phyloP scores from a whole-genome alignment of 2,329 filamentous ascomycete species.

The Hypocrella siamensis region DNA sequence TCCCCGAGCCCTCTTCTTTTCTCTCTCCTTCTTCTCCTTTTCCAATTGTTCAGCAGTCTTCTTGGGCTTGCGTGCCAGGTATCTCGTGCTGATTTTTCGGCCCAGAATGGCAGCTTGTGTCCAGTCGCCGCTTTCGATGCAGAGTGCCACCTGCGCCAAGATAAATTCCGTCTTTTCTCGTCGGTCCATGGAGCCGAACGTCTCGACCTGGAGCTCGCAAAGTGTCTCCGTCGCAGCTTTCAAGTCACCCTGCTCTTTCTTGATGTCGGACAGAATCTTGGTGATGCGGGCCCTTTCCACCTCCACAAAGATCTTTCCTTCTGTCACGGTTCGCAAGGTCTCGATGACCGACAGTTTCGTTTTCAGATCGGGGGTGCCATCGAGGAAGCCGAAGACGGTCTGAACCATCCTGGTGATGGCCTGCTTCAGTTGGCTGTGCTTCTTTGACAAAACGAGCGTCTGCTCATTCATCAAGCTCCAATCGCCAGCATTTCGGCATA shows the following conservation, averaged over 20 bases:
- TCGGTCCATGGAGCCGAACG: conserved; percentile 93
- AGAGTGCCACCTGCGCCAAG: conserved; percentile 81
- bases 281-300: conserved; percentile 94
- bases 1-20: conserved; percentile 68
- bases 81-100: conserved; percentile 92
- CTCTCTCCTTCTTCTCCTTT: conserved; percentile 76
- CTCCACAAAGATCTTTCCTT: conserved; percentile 99
- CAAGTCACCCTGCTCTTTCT: conserved; percentile 86
- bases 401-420: conserved; percentile 99
- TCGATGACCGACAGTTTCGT: conserved; percentile 90
- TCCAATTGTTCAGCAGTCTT: conserved; percentile 79
- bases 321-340: conserved; percentile 86
- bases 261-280: conserved; percentile 90
- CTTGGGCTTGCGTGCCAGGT: conserved; percentile 79
- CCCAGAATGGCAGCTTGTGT: conserved; percentile 85
- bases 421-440: conserved; percentile 98
- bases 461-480: conserved; percentile 96
- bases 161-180: conserved; percentile 99
- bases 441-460: conserved; percentile 90
- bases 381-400: conserved; percentile 81
- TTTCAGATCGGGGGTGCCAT: conserved; percentile 69
- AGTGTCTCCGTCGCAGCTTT: conserved; percentile 82
- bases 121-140: conserved; percentile 93
- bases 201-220: conserved; percentile 96
- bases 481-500: conserved; percentile 85